phyloP scores from a whole-genome alignment of 225 moss, liverwort and hornwort species.

The Marchantia paleacea region DNA sequence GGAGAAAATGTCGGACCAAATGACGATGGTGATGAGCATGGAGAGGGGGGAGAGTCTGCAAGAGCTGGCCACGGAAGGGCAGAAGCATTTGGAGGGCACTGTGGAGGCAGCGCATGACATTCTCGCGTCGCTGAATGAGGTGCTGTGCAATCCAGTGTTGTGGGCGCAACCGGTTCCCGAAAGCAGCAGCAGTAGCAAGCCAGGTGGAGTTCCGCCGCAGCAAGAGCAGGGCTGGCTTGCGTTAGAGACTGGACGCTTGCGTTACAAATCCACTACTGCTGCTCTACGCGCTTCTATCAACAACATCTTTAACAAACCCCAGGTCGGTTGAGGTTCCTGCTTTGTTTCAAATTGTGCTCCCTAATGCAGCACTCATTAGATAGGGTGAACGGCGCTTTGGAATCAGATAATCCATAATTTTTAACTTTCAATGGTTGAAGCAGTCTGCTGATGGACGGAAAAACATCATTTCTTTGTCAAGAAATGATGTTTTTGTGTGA shows the following conservation, averaged over 20 bases:
- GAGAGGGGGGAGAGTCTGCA: constrained; percentile 45
- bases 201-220: constrained; percentile 18
- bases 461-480: too few relatives aligned
- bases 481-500: too few relatives aligned
- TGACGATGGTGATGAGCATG: constrained; percentile 12
- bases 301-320: constrained; percentile 56
- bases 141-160: constrained; percentile 63
- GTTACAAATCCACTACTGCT: constrained; percentile 67
- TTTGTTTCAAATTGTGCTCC: too few relatives aligned
- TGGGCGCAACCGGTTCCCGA: constrained; percentile 59
- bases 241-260: constrained; percentile 63
- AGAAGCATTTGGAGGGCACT: constrained; percentile 63
- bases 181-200: constrained; percentile 7
- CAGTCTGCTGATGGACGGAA: too few relatives aligned
- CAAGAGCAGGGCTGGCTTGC: constrained; percentile 63
- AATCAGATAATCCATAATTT: too few relatives aligned
- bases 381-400: too few relatives aligned
- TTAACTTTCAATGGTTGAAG: too few relatives aligned
- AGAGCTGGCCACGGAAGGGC: constrained; percentile 64
- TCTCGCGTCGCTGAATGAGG: constrained; percentile 66
- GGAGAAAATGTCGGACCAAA: not conserved
- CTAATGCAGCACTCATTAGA: too few relatives aligned
- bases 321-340: constrained; percentile 24
- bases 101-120: constrained; percentile 89
- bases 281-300: constrained; percentile 70